These are phyloP conservation scores for Coriaria nepalensis DNA, from an alignment of 306 rosid species.

Conservation along the genomic window DNA sequence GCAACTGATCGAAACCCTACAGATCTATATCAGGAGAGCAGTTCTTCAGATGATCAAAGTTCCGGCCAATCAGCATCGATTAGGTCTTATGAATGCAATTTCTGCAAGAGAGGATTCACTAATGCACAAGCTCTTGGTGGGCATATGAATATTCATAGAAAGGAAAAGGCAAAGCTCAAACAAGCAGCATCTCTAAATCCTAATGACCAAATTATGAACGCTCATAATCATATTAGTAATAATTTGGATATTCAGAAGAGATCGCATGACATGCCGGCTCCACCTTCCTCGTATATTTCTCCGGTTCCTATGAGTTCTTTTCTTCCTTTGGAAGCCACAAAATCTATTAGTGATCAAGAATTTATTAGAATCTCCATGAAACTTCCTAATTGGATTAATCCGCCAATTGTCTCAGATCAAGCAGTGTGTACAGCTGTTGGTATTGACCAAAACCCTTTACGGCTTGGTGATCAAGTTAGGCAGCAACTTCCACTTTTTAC, in stretches of 20 bases:
- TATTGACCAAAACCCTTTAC: too few relatives aligned
- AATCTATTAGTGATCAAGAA: neutral
- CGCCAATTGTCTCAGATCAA: neutral
- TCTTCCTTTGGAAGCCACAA: neutral
- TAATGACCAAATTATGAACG: too few relatives aligned
- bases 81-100: constrained; percentile 60
- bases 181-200: constrained; percentile 13
- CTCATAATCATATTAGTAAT: neutral
- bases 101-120: constrained; percentile 74
- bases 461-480: constrained; percentile 7
- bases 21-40: constrained; percentile 13
- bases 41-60: constrained; percentile 16
- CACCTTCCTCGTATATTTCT: neutral
- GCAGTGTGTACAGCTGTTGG: too few relatives aligned
- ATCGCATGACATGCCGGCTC: neutral
- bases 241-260: constrained; percentile 1
- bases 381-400: neutral
- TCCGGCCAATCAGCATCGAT: constrained; percentile 7
- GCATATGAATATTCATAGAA: constrained; percentile 81
- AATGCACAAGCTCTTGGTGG: constrained; percentile 94
- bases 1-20: constrained; percentile 3
- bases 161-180: constrained; percentile 67
- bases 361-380: too few relatives aligned
- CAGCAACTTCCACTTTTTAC: constrained; percentile 40
- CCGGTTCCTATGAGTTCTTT: constrained; percentile 1